Conservation (phyloP, 805 yeast genomes). For the Jamesozyma piceae region DNA sequence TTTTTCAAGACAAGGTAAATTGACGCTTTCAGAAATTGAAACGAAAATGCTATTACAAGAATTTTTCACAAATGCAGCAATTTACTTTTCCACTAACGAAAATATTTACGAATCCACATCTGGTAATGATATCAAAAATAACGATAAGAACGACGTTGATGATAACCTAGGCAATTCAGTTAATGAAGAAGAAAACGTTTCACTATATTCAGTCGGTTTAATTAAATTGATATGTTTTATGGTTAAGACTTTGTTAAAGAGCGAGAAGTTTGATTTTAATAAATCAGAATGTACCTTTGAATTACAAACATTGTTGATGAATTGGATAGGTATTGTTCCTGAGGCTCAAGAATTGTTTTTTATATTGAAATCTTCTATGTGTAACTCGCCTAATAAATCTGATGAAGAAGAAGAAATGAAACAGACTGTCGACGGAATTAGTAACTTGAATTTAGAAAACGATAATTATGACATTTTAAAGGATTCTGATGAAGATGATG, state of each 20-base stretch:
- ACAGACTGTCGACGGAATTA: background rate
- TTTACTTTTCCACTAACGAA: slow-evolving; percentile 29
- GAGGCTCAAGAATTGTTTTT: slow-evolving; percentile 56
- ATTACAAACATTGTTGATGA: slow-evolving; percentile 49
- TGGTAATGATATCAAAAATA: slow-evolving; percentile 6
- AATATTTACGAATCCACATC: slow-evolving; percentile 12
- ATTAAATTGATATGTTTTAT: slow-evolving; percentile 53
- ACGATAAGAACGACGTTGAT: slow-evolving; percentile 14
- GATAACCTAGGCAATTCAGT: too few relatives aligned
- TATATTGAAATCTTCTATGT: slow-evolving; percentile 21
- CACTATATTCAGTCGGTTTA: slow-evolving; percentile 32
- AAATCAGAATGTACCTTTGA: slow-evolving; percentile 50
- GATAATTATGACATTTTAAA: background rate
- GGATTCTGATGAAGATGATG: background rate
- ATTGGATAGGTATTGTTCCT: slow-evolving; percentile 55
- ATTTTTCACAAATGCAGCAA: slow-evolving; percentile 48
- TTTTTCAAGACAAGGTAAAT: slow-evolving; percentile 49
- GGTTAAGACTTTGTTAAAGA: slow-evolving; percentile 43
- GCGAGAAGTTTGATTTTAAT: slow-evolving; percentile 37
- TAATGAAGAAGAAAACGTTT: too few relatives aligned
- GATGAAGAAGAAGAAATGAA: background rate
- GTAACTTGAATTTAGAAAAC: slow-evolving; percentile 3
- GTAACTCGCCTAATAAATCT: background rate
- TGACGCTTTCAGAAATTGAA: slow-evolving; percentile 50
- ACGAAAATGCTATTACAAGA: slow-evolving; percentile 61